Evolutionary conservation across 1,284 basidiomycete genomes (phyloP).

Genomic region (Trametes hirsuta): DNA sequence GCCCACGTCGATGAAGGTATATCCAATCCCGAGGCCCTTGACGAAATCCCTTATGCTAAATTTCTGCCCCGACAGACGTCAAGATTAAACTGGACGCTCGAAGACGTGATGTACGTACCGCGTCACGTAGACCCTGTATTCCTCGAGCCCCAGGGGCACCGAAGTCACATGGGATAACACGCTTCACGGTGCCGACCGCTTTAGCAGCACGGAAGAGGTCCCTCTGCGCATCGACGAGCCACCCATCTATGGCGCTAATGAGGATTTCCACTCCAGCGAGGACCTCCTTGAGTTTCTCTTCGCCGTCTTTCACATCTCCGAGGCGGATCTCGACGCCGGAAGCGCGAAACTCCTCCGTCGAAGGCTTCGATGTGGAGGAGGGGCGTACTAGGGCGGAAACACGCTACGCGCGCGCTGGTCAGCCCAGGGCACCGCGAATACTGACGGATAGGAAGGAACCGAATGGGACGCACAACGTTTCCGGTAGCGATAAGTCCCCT

Average conservation of each 20-base stretch:
- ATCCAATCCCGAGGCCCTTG: conserved; percentile 8
- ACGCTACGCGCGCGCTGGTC: conserved; percentile 1
- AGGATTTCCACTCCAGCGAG: conserved; percentile 23
- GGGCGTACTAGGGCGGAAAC: conserved; percentile 19
- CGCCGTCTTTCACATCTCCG: conserved; percentile 18
- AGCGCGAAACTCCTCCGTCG: conserved; percentile 4
- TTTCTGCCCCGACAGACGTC: conserved; percentile 4
- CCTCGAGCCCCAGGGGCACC: conserved; percentile 14
- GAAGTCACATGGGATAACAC: conserved; percentile 23
- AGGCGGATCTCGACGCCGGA: conserved; percentile 24
- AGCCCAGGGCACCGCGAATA: no score
- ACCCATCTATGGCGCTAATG: conserved; percentile 14
- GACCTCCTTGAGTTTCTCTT: conserved; percentile 13
- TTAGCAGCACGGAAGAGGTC: conserved; percentile 24
- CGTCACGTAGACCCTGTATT: conserved; percentile 11
- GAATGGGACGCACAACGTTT: conserved; percentile 20
- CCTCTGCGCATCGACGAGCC: conserved; percentile 17
- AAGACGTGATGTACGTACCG: neutral
- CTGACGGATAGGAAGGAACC: neutral
- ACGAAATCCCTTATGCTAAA: conserved; percentile 11
- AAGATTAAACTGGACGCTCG: neutral
- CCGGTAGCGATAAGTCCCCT: conserved; percentile 18
- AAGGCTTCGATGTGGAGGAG: conserved; percentile 12
- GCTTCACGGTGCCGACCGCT: conserved; percentile 16
- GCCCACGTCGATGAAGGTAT: conserved; percentile 26